Evolutionary conservation across 108 stramenopile genomes (phyloP).

Genomic region (Parietichytrium sp.): DNA sequence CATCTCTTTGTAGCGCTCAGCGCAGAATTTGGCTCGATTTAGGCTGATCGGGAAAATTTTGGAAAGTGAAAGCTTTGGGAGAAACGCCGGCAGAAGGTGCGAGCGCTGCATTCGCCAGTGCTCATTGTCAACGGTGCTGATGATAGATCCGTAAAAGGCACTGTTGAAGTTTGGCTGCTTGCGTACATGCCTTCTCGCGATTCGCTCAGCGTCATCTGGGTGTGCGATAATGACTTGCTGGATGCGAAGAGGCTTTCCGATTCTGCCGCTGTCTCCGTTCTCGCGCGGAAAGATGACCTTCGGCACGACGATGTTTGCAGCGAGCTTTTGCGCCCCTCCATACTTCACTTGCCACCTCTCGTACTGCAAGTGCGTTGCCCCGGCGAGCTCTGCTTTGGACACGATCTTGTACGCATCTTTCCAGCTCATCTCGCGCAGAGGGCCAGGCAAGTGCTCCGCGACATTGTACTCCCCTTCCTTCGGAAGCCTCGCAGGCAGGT

Average conservation of each 20-base stretch:
- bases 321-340: constrained; percentile 12
- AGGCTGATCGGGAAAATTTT: background rate
- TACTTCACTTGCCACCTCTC: constrained; percentile 25
- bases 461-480: constrained; percentile 31
- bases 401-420: background rate
- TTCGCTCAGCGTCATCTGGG: constrained; percentile 17
- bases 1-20: background rate
- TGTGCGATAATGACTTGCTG: background rate
- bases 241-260: background rate
- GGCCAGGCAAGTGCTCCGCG: background rate
- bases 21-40: background rate
- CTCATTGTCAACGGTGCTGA: constrained; percentile 5
- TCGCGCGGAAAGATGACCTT: background rate
- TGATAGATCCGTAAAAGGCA: constrained; percentile 7
- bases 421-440: background rate
- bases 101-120: constrained; percentile 18
- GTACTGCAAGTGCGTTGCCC: constrained; percentile 14
- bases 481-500: background rate
- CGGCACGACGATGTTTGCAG: constrained; percentile 33
- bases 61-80: background rate
- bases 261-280: background rate
- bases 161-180: constrained; percentile 13
- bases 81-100: constrained; percentile 9
- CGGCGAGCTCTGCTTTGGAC: background rate
- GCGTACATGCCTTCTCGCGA: constrained; percentile 9